Conservation (phyloP, 306 rosid genomes). For the Begonia loranthoides region DNA sequence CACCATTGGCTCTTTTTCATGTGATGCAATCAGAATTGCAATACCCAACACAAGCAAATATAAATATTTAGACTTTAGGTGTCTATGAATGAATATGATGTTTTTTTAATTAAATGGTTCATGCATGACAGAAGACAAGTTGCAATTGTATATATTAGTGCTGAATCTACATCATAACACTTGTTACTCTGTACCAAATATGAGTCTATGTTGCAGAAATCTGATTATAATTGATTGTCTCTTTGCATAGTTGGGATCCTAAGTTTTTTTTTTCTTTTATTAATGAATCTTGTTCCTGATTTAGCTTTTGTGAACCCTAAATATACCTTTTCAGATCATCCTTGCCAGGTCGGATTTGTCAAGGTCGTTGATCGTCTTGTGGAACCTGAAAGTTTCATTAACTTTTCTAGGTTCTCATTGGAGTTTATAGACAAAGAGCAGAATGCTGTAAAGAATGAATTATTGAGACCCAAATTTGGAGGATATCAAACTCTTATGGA, state of each 20-base stretch:
- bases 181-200: background rate
- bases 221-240: background rate
- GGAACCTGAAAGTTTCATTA: slow-evolving; percentile 45
- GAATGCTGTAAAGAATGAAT: slow-evolving; percentile 11
- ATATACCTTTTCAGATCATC: slow-evolving; percentile 42
- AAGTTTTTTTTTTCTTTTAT: background rate
- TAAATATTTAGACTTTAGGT: background rate
- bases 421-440: slow-evolving; percentile 51
- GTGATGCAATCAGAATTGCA: background rate
- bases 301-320: slow-evolving; percentile 14
- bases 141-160: background rate
- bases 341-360: slow-evolving; percentile 54
- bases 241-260: background rate
- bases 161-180: background rate
- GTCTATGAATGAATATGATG: background rate
- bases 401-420: slow-evolving; percentile 46
- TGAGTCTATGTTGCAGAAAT: no score
- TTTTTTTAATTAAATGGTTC: background rate
- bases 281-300: slow-evolving; percentile 7
- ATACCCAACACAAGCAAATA: background rate
- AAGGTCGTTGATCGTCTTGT: slow-evolving; percentile 46
- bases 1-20: background rate
- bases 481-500: slow-evolving; percentile 69
- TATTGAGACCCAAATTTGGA: slow-evolving; percentile 62
- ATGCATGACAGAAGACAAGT: background rate